Base-by-base conservation (phyloP, 345 rosid genomes). In the Eucalyptus melliodora region DNA sequence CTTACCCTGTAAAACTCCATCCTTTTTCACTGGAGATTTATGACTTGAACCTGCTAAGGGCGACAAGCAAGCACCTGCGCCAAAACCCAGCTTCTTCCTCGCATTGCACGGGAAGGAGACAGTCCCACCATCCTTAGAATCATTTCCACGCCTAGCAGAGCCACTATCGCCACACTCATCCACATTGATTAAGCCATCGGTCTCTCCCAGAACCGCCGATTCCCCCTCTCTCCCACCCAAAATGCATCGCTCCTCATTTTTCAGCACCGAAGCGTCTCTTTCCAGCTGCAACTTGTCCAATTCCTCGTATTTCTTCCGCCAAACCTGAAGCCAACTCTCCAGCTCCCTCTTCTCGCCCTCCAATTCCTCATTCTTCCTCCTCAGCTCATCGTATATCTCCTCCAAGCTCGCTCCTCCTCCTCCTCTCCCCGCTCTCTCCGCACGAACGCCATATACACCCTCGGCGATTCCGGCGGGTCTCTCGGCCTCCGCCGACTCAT, bases 401-500 rank as follows among this genome's bases (percentile, higher is more conserved):
- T 65, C 34, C 77, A 65, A 65, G 5, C 77, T 15, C 37, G 77
- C 34, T 65, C 3, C 67, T 60, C 69, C 37, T 65, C 72, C 72
- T n/a, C 17, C 72, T 62, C 37, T n/a, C 10, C 37, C 37, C 19
- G 1, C 77, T 14, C 37, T 65, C 77, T 6, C 37, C 77, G 9
- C 77, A n/a, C 17, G 17, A 30, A 65, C 77, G 37, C 4, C 77
- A n/a, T 15, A 15, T 15, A 7, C 37, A 65, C 17, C 3, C 37
- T 65, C 69, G 31, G 31, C 69, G 2, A 60, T 5, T 27, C 69
- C 69, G 4, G 31, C 69, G 2, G 31, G 69, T 60, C 69, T 60
- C 31, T 27, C 77, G 9, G 77, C 77, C 77, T 30, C 77, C 77
- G 0, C 77, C 31, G 0, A 0, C 77, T 65, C 77, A n/a, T 65